A percentile compares a stretch with the other conserved stretches of the same genome.
These are phyloP conservation scores for Withania somnifera DNA, from an alignment of 305 asterid genomes.

Conservation along the genomic window DNA sequence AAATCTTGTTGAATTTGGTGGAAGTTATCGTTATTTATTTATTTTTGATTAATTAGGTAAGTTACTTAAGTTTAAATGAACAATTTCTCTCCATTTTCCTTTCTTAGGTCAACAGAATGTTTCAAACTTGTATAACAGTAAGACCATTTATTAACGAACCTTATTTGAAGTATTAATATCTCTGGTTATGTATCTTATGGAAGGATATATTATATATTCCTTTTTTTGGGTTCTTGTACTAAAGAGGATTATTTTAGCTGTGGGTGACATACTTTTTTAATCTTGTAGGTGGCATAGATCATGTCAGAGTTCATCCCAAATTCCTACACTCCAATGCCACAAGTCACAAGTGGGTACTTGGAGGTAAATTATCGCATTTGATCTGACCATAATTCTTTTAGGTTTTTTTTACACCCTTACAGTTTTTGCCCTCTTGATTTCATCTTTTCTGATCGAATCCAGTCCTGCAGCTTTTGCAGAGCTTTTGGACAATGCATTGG, in stretches of 20 bases:
- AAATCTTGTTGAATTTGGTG: neutral
- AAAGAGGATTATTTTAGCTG: neutral
- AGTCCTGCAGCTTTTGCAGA: conserved; percentile 80
- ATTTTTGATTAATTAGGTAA: neutral
- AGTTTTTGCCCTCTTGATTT: neutral
- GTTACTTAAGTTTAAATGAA: neutral
- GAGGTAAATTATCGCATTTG: conserved; percentile 40
- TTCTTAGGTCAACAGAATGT: neutral
- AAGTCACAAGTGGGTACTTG: conserved; percentile 96
- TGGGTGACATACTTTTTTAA: neutral
- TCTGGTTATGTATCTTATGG: neutral
- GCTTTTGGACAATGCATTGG: conserved; percentile 84
- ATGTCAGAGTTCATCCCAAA: conserved; percentile 81
- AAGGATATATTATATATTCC: neutral
- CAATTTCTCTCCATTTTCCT: neutral
- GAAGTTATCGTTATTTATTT: neutral
- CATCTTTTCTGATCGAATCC: conserved; percentile 1
- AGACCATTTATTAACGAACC: neutral
- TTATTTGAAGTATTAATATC: neutral
- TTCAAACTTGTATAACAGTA: neutral
- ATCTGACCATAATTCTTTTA: neutral
- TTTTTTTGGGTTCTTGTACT: neutral
- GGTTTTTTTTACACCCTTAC: neutral
- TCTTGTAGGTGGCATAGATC: conserved; percentile 76
- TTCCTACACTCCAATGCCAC: conserved; percentile 91